Evolutionary conservation across 495 filamentous ascomycete genomes (phyloP).

Genomic region (Podospora pseudocomata): DNA sequence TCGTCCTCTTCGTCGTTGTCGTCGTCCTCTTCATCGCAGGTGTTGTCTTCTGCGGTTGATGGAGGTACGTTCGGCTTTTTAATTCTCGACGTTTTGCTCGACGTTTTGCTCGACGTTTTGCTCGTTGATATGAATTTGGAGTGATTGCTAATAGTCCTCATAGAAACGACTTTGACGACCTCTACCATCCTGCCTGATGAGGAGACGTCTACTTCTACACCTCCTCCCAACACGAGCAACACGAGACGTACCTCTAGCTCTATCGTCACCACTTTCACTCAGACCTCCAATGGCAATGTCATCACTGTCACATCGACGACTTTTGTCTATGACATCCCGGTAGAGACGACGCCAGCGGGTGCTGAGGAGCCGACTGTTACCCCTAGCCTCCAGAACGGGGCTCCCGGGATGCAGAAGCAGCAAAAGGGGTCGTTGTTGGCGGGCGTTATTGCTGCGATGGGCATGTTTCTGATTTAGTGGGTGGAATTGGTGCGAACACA

Average conservation of each 20-base stretch:
- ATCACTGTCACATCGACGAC: constrained; percentile 28
- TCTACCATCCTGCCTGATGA: constrained; percentile 12
- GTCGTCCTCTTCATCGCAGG: constrained; percentile 18
- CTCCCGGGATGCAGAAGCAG: constrained; percentile 15
- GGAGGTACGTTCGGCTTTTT: constrained; percentile 28
- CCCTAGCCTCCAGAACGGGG: constrained; percentile 38
- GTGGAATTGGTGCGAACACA: not conserved
- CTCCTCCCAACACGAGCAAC: not conserved
- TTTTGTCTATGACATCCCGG: constrained; percentile 24
- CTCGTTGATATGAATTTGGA: not conserved
- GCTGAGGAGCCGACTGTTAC: constrained; percentile 15
- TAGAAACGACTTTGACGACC: constrained; percentile 24
- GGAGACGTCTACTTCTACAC: constrained; percentile 8
- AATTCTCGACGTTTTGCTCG: constrained; percentile 1
- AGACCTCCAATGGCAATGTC: constrained; percentile 38
- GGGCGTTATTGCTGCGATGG: constrained; percentile 28
- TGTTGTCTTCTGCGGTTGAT: constrained; percentile 22
- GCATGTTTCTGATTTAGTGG: constrained; percentile 16
- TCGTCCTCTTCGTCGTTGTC: constrained; percentile 10
- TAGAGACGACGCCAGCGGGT: constrained; percentile 11
- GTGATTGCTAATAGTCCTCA: not conserved
- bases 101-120: not conserved
- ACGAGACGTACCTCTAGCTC: constrained; percentile 20
- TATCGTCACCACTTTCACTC: constrained; percentile 31
- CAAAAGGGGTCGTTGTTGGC: constrained; percentile 26